Conservation (phyloP, 352 stramenopile genomes). For the Pythium aristosporum region DNA sequence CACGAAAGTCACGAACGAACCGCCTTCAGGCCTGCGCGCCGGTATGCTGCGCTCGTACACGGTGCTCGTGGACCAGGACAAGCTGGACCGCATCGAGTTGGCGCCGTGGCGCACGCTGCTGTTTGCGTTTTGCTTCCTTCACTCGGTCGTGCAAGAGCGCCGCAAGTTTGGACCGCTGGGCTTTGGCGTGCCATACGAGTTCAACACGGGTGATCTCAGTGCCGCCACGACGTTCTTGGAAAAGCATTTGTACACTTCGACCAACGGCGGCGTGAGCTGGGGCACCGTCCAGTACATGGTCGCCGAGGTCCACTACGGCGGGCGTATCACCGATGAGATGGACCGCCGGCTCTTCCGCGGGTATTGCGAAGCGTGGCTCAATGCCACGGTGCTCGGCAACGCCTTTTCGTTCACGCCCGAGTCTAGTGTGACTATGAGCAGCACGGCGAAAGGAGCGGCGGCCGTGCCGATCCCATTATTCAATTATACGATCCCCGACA, state of each 20-base stretch:
- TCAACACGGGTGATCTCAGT: slow-evolving; percentile 70
- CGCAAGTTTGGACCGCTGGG: slow-evolving; percentile 76
- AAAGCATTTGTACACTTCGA: slow-evolving; percentile 63
- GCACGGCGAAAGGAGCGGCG: slow-evolving; percentile 12
- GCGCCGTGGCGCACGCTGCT: slow-evolving; percentile 60
- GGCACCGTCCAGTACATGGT: slow-evolving; percentile 82
- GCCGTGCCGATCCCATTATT: slow-evolving; percentile 30
- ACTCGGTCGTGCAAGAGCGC: slow-evolving; percentile 73
- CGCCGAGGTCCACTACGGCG: slow-evolving; percentile 79
- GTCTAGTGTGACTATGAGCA: slow-evolving; percentile 28
- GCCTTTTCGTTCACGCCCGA: slow-evolving; percentile 76
- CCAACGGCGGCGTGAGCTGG: slow-evolving; percentile 46
- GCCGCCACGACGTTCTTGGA: slow-evolving; percentile 70
- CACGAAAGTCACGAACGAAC: slow-evolving; percentile 81
- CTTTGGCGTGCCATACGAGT: slow-evolving; percentile 78
- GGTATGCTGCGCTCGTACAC: slow-evolving; percentile 71
- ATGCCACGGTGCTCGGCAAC: slow-evolving; percentile 49
- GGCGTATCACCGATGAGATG: slow-evolving; percentile 78
- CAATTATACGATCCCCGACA: slow-evolving; percentile 52
- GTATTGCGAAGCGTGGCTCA: slow-evolving; percentile 78
- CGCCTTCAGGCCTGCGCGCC: slow-evolving; percentile 62
- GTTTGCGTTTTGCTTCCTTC: slow-evolving; percentile 75
- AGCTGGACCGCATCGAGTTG: slow-evolving; percentile 71
- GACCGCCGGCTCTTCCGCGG: slow-evolving; percentile 71
- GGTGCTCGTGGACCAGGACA: slow-evolving; percentile 78